A percentile compares a stretch with the other conserved stretches of the same genome.
These are phyloP conservation scores for Carallia brachiata DNA, from an alignment of 345 rosid species.

Conservation along the genomic window DNA sequence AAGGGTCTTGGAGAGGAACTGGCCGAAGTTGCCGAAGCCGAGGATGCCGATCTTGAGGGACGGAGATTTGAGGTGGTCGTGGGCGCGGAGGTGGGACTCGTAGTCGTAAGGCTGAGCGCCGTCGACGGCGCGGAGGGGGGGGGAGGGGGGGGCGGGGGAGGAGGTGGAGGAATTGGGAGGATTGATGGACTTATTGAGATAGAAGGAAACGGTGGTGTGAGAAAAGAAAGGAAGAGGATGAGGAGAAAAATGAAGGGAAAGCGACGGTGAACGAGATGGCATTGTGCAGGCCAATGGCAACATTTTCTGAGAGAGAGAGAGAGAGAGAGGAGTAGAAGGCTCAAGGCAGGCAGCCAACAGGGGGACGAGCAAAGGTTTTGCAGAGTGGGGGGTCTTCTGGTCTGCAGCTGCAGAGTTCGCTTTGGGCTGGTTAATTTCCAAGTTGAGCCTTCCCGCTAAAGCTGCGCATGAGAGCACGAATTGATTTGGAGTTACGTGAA, in stretches of 20 bases:
- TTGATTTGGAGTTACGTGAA: too few species aligned
- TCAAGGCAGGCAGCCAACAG: too few species aligned
- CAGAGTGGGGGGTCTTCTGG: too few species aligned
- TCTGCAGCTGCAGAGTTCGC: too few species aligned
- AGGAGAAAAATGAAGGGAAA: not conserved
- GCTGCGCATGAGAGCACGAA: too few species aligned
- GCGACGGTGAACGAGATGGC: not conserved
- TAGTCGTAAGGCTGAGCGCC: slow-evolving; percentile 31
- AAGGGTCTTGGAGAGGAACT: slow-evolving; percentile 67
- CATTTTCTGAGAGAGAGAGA: not conserved
- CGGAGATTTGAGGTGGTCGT: slow-evolving; percentile 13
- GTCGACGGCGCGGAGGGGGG: slow-evolving; percentile 19
- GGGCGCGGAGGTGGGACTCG: slow-evolving; percentile 18
- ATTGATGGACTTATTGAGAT: too few species aligned
- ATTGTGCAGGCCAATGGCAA: not conserved
- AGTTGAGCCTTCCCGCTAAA: too few species aligned
- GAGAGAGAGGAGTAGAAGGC: too few species aligned
- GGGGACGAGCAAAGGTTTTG: too few species aligned
- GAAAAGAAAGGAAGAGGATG: not conserved
- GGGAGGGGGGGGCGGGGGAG: slow-evolving; percentile 16
- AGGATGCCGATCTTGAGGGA: slow-evolving; percentile 63
- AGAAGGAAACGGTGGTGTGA: not conserved
- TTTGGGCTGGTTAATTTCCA: too few species aligned
- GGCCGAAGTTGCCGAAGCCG: slow-evolving; percentile 80
- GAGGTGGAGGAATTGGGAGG: not conserved